Evolutionary conservation across 2,329 filamentous ascomycete genomes (phyloP), one percentile per base, ranked within the genome.

Genomic region (Clonostachys rhizophaga): DNA sequence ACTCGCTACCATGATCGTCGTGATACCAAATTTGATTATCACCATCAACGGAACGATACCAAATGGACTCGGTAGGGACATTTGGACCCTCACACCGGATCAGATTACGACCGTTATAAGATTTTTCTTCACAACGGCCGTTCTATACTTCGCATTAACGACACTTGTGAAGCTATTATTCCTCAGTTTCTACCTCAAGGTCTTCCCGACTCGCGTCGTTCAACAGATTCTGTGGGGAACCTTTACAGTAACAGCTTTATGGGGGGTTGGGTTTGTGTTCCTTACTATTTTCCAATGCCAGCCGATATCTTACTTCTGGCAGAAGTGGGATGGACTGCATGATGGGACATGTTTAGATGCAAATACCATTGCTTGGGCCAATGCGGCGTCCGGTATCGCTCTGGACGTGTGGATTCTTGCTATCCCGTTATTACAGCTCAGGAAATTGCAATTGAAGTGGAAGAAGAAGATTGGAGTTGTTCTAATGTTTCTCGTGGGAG

Each of bases 291-390:
- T 80, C 36, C 72, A 79, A 50, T 82, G 78, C 56, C 57, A 53
- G 3, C 79, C 79, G 0, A 62, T 83, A 17, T 59, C 57, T 12
- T 73, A 69, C 48, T 76, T 72, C 55, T 84, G 81, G 81, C 64
- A 60, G 0, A 62, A 62, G n/a, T 83, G 78, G 76, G 70, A 77
- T 42, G 68, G 68, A 1, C 59, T 70, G 45, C 65, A 71, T 35
- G 5, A 58, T 0, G 79, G 79, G 1, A 60, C 50, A 2, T 84
- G 81, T 50, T 55, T 75, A 18, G 64, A 77, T 47, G 60, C 74
- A 49, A 78, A 77, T 49, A 61, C 63, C 2, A 64, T 80, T 4
- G 70, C 63, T 1, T 81, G 75, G 72, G 65, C 71, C 34, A 73
- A 76, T 34, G 78, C 78, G 0, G 67, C 56, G 14, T 68, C 78